Evolutionary conservation across 257 asterid species (phyloP).

Genomic region (Echium plantagineum): DNA sequence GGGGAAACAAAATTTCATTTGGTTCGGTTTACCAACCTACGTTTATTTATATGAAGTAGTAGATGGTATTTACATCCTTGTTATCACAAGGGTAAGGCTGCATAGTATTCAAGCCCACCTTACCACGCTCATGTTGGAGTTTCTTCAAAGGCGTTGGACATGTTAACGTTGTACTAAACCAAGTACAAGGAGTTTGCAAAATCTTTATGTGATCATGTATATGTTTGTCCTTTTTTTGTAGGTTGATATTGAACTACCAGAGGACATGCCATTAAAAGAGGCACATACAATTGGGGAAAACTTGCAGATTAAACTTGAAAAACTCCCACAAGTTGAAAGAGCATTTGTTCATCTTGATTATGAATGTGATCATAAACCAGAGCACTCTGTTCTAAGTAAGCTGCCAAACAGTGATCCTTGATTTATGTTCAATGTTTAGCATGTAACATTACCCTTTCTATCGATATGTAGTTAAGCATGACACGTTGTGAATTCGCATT

Average conservation of each 20-base stretch:
- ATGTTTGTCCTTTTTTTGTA: slow-evolving; percentile 6
- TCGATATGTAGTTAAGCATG: too few species aligned
- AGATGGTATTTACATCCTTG: too few species aligned
- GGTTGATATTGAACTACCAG: slow-evolving; percentile 90
- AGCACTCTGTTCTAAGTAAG: slow-evolving; percentile 64
- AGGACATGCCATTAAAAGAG: slow-evolving; percentile 72
- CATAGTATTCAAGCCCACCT: too few species aligned
- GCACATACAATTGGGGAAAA: slow-evolving; percentile 78
- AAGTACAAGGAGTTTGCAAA: neutral
- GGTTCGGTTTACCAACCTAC: too few species aligned
- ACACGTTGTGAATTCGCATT: too few species aligned
- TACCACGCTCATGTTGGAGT: too few species aligned
- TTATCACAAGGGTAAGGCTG: too few species aligned
- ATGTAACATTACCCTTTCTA: too few species aligned
- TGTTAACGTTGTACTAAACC: neutral
- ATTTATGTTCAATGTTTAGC: neutral
- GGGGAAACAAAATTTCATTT: too few species aligned
- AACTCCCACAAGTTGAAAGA: slow-evolving; percentile 82
- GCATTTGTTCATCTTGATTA: slow-evolving; percentile 83
- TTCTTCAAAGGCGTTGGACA: too few species aligned
- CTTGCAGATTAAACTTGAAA: slow-evolving; percentile 69
- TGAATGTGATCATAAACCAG: slow-evolving; percentile 86
- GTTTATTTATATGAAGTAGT: too few species aligned
- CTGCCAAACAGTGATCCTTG: slow-evolving; percentile 70
- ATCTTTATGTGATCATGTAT: too few species aligned